A percentile compares a stretch with the other conserved stretches of the same genome.
Conservation (phyloP, 2,329 filamentous ascomycete genomes). For the Diaporthe batatas region DNA sequence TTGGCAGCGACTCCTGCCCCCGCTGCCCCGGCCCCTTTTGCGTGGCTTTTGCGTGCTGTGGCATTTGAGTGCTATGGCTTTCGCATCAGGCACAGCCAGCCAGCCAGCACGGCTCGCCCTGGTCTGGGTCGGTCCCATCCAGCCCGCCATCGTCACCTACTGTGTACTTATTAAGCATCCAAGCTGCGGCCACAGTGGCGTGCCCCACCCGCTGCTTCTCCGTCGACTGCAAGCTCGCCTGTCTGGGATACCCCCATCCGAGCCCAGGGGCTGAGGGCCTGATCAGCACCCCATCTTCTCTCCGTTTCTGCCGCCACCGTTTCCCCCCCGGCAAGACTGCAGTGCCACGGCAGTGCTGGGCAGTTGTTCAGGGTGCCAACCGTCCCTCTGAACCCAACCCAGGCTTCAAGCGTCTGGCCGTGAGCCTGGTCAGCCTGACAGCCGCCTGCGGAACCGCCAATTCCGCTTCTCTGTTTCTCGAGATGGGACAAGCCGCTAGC, state of each 20-base stretch:
- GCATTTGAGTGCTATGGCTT: too few species aligned
- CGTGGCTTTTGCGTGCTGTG: too few species aligned
- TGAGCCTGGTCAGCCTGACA: neutral
- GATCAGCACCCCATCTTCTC: slow-evolving; percentile 32
- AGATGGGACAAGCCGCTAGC: slow-evolving; percentile 13
- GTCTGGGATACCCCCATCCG: slow-evolving; percentile 33
- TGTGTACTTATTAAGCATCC: too few species aligned
- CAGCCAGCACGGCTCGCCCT: too few species aligned
- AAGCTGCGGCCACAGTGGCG: slow-evolving; percentile 32
- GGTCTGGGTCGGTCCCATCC: too few species aligned
- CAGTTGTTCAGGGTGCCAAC: neutral
- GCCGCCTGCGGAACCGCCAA: neutral
- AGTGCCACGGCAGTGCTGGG: slow-evolving; percentile 2
- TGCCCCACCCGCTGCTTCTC: slow-evolving; percentile 3
- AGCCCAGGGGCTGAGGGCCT: slow-evolving; percentile 28
- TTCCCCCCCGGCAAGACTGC: neutral
- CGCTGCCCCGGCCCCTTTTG: too few species aligned
- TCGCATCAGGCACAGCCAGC: too few species aligned
- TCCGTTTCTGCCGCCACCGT: slow-evolving; percentile 21
- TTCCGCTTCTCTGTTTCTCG: slow-evolving; percentile 28
- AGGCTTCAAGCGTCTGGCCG: too few species aligned
- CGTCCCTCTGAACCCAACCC: neutral
- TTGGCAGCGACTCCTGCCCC: slow-evolving; percentile 6
- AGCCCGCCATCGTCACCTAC: too few species aligned
- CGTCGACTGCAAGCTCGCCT: slow-evolving; percentile 37